Evolutionary conservation across 176 grass and related monocot genomes (phyloP), one percentile per base, ranked within the genome.

Genomic region (Avena insularis): DNA sequence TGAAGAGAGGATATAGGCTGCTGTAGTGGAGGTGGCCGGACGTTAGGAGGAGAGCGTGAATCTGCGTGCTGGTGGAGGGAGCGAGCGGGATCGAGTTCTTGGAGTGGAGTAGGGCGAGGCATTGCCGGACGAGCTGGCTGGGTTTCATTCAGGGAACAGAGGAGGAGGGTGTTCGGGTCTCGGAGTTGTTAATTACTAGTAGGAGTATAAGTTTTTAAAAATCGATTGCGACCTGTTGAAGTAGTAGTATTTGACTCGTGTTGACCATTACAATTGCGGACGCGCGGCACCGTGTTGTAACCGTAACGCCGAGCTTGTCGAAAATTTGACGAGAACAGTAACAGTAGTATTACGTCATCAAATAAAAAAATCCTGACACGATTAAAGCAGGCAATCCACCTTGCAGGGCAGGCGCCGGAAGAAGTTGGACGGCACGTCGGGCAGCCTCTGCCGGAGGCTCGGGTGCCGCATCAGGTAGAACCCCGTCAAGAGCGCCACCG

Each of bases 401-500:
- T 87, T 91, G 50, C 91, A 93, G 5, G 94, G 94, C 64, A 93
- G 40, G 11, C 94, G 89, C 0, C 91, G 91, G 82, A 93, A 96
- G 87, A 91, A 93, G 69, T 96, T 96, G 2, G 79, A 54, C 27
- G 83, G 76, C 58, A 93, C 87, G 71, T 92, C 86, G 19, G 94
- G 94, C 17, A 89, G 64, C 75, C 79, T 90, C 73, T 71, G 88
- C 65, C 94, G 91, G 58, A 96, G 88, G 4, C 62, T 21, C 21
- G 89, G 94, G 85, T 96, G 94, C 3, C 94, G 91, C 90, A 96
- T 92, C 68, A 92, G 10, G 73, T 93, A 96, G 85, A 96, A 90
- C 35, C 89, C 94, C 2, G 71, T 49, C 23, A 90, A 31, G 35
- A 95, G 89, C 53, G 92, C 86, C 73, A 93, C 87, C 43, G 92